A percentile compares a stretch with the other conserved stretches of the same genome.
Evolutionary conservation across 1,284 basidiomycete genomes (phyloP).

Genomic region (Trichosporon sp.): DNA sequence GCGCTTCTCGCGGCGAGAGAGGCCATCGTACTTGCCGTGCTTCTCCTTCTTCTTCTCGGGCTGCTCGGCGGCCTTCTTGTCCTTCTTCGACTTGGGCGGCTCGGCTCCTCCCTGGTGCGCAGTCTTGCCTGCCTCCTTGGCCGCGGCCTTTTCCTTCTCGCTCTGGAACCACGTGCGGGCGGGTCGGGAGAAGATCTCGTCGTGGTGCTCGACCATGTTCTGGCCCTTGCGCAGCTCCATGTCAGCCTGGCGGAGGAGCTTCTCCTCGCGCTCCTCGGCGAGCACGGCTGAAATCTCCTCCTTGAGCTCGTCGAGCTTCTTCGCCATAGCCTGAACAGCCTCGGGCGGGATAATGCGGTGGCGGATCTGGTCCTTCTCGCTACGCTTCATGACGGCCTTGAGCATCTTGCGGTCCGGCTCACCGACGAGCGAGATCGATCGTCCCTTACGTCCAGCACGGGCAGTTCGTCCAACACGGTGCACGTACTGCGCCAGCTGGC

Average conservation of each 20-base stretch:
- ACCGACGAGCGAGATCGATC: constrained; percentile 91
- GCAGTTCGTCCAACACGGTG: constrained; percentile 96
- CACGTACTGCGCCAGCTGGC: constrained; percentile 85
- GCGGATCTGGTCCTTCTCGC: constrained; percentile 73
- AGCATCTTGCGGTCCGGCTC: constrained; percentile 95
- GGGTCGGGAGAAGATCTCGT: constrained; percentile 90
- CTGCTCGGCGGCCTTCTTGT: constrained; percentile 14
- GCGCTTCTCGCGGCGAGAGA: constrained; percentile 75
- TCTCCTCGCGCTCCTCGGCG: constrained; percentile 93
- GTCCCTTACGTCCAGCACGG: constrained; percentile 84
- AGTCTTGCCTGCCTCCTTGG: constrained; percentile 69
- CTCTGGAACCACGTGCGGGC: constrained; percentile 98
- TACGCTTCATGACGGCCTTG: constrained; percentile 89
- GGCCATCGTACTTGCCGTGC: constrained; percentile 73
- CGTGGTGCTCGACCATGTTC: constrained; percentile 90
- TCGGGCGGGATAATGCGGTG: constrained; percentile 87
- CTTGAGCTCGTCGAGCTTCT: constrained; percentile 67
- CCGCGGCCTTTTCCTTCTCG: constrained; percentile 70
- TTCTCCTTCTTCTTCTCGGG: constrained; percentile 56
- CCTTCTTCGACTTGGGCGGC: constrained; percentile 48
- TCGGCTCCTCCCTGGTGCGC: constrained; percentile 51
- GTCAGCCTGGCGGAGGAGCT: constrained; percentile 79
- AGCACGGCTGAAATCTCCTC: constrained; percentile 75
- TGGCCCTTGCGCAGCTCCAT: constrained; percentile 95
- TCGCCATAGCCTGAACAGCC: constrained; percentile 63